Percentiles rank a stretch among this genome's conserved stretches.
Evolutionary conservation across 257 asterid genomes (phyloP).

Genomic region (Solanum rostratum): DNA sequence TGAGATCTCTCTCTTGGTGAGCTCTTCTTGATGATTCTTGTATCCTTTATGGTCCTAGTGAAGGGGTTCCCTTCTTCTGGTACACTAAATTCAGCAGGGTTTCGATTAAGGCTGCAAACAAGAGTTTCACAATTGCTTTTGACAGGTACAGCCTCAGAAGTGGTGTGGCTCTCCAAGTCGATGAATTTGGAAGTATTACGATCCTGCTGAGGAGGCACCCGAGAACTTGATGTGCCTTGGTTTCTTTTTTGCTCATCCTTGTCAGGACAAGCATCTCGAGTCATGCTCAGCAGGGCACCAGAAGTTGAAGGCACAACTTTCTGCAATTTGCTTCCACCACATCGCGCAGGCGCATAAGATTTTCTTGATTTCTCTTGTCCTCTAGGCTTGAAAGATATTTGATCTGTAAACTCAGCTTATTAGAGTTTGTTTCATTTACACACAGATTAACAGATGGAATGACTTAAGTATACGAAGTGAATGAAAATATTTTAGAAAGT

Average conservation of each 20-base stretch:
- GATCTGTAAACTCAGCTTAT: slow-evolving; percentile 9
- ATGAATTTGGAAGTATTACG: neutral
- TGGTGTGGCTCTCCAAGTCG: neutral
- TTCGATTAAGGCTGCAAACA: slow-evolving; percentile 29
- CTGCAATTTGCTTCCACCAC: neutral
- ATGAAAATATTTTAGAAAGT: neutral
- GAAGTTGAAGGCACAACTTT: neutral
- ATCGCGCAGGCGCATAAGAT: neutral
- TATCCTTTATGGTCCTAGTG: slow-evolving; percentile 40
- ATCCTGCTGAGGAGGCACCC: neutral
- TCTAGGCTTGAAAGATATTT: slow-evolving; percentile 7
- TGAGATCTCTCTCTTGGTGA: slow-evolving; percentile 6
- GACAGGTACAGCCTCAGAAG: neutral
- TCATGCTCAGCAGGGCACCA: neutral
- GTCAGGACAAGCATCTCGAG: neutral
- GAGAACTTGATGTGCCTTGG: neutral
- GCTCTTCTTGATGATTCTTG: slow-evolving; percentile 22
- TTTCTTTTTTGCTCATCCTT: slow-evolving; percentile 5
- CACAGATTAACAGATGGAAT: neutral
- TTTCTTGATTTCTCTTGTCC: slow-evolving; percentile 7
- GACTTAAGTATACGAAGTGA: neutral
- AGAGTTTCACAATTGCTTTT: neutral
- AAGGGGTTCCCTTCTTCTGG: slow-evolving; percentile 41
- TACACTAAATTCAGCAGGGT: slow-evolving; percentile 74
- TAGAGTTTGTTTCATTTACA: neutral